Evolutionary conservation across 768 basidiomycete species (phyloP), one percentile per base, ranked within the genome.

Genomic region (Fistulinella prunicolor): DNA sequence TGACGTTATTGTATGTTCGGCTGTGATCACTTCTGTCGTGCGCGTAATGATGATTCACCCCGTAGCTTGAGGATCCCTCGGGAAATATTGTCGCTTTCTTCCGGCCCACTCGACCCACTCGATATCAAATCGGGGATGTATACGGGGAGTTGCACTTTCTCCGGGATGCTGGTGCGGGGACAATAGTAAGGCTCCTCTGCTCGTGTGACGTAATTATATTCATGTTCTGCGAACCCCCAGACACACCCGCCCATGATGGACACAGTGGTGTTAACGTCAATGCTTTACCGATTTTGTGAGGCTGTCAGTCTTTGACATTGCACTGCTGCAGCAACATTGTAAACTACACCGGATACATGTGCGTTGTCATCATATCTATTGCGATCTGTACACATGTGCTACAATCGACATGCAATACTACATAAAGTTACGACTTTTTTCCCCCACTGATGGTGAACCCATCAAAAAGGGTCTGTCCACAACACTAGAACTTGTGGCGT

Each of bases 191-290:
- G 47, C 37, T 44, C 41, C 30, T 60, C 60, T 56, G 38, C 49
- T 37, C 51, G 47, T 32, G 48, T 53, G 42, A 42, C 42, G 48
- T 54, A 59, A 53, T 38, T 9, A 34, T 48, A 21, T 56, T 67
- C 46, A 67, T 56, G 49, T 55, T 52, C 29, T 42, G 42, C 53
- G 52, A n/a, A 42, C 39, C 50, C 4, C 45, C 62, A 89, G 88
- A 86, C 81, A 75, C 89, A 89, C 63, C 89, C 87, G 42, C 89
- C 89, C 56, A 83, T 92, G 68, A 91, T 92, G 89, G 88, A 92
- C 73, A 82, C 80, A 37, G 88, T 91, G 51, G 85, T 83, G 22
- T 81, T 92, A 56, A 89, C 89, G 23, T 81, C 82, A 46, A 90
- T 91, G 88, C 75, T 92, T 32, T 90, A 87, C 70, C 83, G 90